Conservation (phyloP, 345 rosid genomes). For the Lumnitzera racemosa region DNA sequence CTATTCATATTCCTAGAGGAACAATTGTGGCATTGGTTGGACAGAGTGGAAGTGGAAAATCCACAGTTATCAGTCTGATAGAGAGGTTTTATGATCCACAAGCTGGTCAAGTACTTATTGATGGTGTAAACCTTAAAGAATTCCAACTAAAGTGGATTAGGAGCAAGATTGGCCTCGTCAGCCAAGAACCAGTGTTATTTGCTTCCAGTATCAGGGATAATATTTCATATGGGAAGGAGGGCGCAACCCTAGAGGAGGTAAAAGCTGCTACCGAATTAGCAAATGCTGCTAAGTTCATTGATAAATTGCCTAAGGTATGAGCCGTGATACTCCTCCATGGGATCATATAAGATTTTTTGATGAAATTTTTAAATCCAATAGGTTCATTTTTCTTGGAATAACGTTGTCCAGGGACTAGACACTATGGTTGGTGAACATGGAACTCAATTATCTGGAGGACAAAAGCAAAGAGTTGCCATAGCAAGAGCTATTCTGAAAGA, state of each 20-base stretch:
- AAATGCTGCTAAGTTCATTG: slow-evolving; percentile 69
- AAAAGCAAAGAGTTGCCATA: slow-evolving; percentile 88
- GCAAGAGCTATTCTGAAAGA: slow-evolving; percentile 85
- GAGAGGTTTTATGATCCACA: slow-evolving; percentile 82
- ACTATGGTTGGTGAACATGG: slow-evolving; percentile 98
- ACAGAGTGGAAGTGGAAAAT: slow-evolving; percentile 68
- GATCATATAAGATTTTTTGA: no score
- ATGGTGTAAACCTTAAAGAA: slow-evolving; percentile 57
- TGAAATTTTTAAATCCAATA: no score
- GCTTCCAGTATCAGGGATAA: slow-evolving; percentile 61
- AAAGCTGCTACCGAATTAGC: slow-evolving; percentile 64
- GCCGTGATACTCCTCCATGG: background rate
- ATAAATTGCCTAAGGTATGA: slow-evolving; percentile 58
- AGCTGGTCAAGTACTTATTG: slow-evolving; percentile 57
- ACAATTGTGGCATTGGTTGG: slow-evolving; percentile 79
- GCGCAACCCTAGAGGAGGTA: slow-evolving; percentile 56
- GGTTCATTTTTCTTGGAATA: no score
- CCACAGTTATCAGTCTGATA: slow-evolving; percentile 24
- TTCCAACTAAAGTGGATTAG: slow-evolving; percentile 76
- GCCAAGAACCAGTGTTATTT: slow-evolving; percentile 82
- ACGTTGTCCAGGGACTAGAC: slow-evolving; percentile 44
- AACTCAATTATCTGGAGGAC: slow-evolving; percentile 91
- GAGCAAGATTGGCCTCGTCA: slow-evolving; percentile 65
- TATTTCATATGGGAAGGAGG: slow-evolving; percentile 68
- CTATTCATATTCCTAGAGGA: slow-evolving; percentile 50